Base-by-base conservation (phyloP, 108 stramenopile genomes). In the Cylindrotheca fusiformis region DNA sequence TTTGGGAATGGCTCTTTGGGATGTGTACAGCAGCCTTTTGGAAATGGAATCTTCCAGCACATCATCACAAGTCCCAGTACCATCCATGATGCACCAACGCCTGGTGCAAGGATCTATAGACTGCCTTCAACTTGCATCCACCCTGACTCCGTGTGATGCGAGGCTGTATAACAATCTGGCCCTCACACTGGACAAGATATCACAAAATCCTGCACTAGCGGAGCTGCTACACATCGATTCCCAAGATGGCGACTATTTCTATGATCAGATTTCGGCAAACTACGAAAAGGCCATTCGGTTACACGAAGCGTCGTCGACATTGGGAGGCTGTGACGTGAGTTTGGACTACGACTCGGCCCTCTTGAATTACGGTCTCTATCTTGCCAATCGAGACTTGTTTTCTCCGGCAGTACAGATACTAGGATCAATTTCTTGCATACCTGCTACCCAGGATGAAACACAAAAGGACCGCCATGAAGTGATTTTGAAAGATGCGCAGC, bases 131-230 rank as follows among this genome's bases (percentile, higher is more conserved):
- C 46, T 58, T n/a, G 82, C 80, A 4, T 28, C 46, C 17, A 25
- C 36, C 2, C 21, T 78, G 30, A 79, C 78, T 27, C 82, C 86
- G 0, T 77, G 76, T 50, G 86, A 87, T 71, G 74, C 77, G 31
- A 60, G 86, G 18, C 52, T 87, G 10, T 79, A 69, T 58, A 83
- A 87, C 58, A 87, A 87, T 52, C 60, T 79, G 41, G 81, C 77
- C 18, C 51, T 83, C 10, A 63, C 75, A 23, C 55, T 77, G 45
- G 79, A 71, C 45, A 64, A 44, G 20, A 56, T 72, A 10, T 10
- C 36, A 10, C 10, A 14, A 6, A 10, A 10, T 6, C 6, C 36
- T 14, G 14, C 6, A 6, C 6, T 10, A 41, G 10, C 36, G 36
- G 36, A 41, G 14, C 6, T 41, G 6, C 10, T 10, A 6, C 36